phyloP scores from a whole-genome alignment of 768 basidiomycete genomes.

The Crepidotus variabilis region DNA sequence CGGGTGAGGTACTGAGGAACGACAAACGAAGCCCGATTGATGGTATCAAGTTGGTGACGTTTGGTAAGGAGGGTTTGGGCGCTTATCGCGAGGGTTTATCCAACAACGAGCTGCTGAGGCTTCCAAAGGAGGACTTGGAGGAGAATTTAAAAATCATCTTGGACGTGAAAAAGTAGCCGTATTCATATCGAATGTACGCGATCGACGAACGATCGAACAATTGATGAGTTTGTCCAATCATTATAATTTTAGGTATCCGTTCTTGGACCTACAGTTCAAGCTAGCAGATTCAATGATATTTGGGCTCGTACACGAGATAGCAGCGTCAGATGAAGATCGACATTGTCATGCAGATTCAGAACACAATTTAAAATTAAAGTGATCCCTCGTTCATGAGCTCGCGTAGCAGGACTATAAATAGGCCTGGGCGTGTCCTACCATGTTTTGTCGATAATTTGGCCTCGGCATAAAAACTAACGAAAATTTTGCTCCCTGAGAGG shows the following conservation, averaged over 20 bases:
- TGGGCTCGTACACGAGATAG: too few species aligned
- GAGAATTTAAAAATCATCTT: background rate
- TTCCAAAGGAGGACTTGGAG: constrained; percentile 3
- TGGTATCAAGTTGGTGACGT: constrained; percentile 1
- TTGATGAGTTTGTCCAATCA: too few species aligned
- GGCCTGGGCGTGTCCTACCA: too few species aligned
- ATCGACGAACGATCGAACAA: too few species aligned
- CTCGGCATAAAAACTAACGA: background rate
- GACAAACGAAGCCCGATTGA: background rate
- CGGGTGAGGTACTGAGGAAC: background rate
- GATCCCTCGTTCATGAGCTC: too few species aligned
- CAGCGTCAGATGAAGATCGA: too few species aligned
- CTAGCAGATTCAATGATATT: too few species aligned
- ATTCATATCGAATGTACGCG: background rate
- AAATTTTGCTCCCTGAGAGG: background rate
- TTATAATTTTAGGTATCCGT: too few species aligned
- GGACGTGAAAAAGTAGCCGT: background rate
- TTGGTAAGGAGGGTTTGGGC: background rate
- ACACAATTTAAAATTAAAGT: too few species aligned
- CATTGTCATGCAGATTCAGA: too few species aligned
- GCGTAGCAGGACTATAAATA: too few species aligned
- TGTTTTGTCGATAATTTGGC: background rate
- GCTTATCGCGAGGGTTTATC: background rate
- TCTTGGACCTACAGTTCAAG: too few species aligned
- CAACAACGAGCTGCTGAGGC: constrained; percentile 1